These are phyloP conservation scores for Leucocoprinus sp. DNA, from an alignment of 768 basidiomycete species.

Conservation along the genomic window DNA sequence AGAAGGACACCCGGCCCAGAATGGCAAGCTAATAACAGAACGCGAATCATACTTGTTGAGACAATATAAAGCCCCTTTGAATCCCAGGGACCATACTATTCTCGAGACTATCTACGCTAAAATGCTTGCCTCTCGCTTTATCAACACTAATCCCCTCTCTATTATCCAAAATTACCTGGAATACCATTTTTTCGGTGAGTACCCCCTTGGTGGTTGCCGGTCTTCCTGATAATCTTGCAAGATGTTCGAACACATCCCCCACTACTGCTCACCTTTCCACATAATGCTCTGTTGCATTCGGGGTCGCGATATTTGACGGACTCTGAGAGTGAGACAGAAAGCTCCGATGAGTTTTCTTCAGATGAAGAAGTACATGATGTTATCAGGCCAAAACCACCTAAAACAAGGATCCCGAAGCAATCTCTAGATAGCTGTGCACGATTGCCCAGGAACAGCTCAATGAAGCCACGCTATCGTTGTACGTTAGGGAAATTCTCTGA, in stretches of 20 bases:
- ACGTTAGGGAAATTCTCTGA: slow-evolving; percentile 11
- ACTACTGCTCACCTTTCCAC: slow-evolving; percentile 50
- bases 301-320: slow-evolving; percentile 9
- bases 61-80: slow-evolving; percentile 32
- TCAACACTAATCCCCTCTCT: slow-evolving; percentile 58
- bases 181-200: slow-evolving; percentile 53
- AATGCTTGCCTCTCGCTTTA: slow-evolving; percentile 60
- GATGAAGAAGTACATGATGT: slow-evolving; percentile 32
- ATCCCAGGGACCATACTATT: slow-evolving; percentile 62
- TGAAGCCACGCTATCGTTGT: slow-evolving; percentile 17
- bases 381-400: slow-evolving; percentile 18
- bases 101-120: slow-evolving; percentile 59
- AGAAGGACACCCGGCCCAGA: not conserved
- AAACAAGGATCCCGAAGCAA: slow-evolving; percentile 14
- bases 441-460: no score
- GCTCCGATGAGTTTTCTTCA: slow-evolving; percentile 16
- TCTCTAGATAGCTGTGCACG: slow-evolving; percentile 16
- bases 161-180: slow-evolving; percentile 49
- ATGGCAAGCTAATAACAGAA: slow-evolving; percentile 7
- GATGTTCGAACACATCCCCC: slow-evolving; percentile 65
- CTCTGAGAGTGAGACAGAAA: slow-evolving; percentile 14
- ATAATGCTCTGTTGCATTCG: slow-evolving; percentile 16
- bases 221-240: slow-evolving; percentile 16
- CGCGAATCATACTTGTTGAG: slow-evolving; percentile 26
- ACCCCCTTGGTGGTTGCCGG: slow-evolving; percentile 1